These are phyloP conservation scores for Vigna hirtella DNA, from an alignment of 306 rosid species.

Conservation along the genomic window DNA sequence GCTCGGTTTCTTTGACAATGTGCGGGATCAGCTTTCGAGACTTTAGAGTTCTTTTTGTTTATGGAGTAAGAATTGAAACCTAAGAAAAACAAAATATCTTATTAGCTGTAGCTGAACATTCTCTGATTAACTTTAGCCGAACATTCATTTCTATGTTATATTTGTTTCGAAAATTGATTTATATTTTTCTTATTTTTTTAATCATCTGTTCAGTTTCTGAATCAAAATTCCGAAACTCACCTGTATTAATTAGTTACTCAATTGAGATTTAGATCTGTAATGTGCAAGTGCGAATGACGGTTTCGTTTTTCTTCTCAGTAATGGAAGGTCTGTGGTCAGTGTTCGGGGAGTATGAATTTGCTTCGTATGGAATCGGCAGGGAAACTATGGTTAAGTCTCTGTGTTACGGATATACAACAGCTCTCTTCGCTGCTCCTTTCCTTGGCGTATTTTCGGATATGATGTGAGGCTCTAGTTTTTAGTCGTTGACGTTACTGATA, in stretches of 20 bases:
- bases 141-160: conserved; percentile 3
- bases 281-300: conserved; percentile 46
- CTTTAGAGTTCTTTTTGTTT: conserved; percentile 24
- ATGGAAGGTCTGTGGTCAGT: conserved; percentile 84
- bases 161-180: not conserved
- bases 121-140: conserved; percentile 10
- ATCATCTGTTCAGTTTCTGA: conserved; percentile 29
- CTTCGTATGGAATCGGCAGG: conserved; percentile 65
- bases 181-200: not conserved
- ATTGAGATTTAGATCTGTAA: conserved; percentile 39
- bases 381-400: conserved; percentile 68
- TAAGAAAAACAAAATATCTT: not conserved
- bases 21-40: conserved; percentile 2
- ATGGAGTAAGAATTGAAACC: conserved; percentile 11
- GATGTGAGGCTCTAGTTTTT: conserved; percentile 59
- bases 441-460: conserved; percentile 83
- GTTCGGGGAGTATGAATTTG: conserved; percentile 79
- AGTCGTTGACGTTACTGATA: conserved; percentile 32
- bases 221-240: conserved; percentile 1
- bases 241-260: conserved; percentile 24
- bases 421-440: conserved; percentile 70
- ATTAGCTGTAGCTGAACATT: not conserved
- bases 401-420: conserved; percentile 72
- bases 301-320: conserved; percentile 54
- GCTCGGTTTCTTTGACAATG: conserved; percentile 53